Evolutionary conservation across 1,284 basidiomycete species (phyloP).

Genomic region (Vanrija sp.): DNA sequence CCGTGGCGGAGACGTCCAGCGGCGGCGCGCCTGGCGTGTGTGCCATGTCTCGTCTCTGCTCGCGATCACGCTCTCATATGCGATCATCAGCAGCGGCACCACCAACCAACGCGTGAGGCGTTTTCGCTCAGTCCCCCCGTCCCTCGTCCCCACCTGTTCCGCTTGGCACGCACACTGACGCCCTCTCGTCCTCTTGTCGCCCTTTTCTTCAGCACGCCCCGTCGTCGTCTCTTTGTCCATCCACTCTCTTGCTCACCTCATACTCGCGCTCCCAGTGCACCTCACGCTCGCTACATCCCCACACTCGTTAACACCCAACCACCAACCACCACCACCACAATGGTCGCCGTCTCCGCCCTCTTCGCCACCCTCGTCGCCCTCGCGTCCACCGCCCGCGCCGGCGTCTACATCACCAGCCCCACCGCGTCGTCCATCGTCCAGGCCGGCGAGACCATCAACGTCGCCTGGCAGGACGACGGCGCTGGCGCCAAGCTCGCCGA

Average conservation of each 20-base stretch:
- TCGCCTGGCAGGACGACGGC: conserved; percentile 67
- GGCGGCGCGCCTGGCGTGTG: too few relatives aligned
- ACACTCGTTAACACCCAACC: conserved; percentile 35
- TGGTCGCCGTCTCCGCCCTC: conserved; percentile 37
- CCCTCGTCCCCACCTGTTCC: too few relatives aligned
- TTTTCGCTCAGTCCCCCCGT: too few relatives aligned
- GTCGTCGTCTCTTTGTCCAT: not conserved
- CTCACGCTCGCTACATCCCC: not conserved
- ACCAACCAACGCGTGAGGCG: too few relatives aligned
- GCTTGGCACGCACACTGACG: too few relatives aligned
- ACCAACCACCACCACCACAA: conserved; percentile 10
- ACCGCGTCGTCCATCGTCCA: conserved; percentile 55
- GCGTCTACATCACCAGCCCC: conserved; percentile 46
- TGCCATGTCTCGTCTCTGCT: too few relatives aligned
- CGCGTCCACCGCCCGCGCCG: conserved; percentile 37
- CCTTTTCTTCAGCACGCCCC: too few relatives aligned
- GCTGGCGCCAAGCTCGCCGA: conserved; percentile 55
- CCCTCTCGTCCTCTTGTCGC: too few relatives aligned
- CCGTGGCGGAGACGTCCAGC: too few relatives aligned
- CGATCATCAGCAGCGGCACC: too few relatives aligned
- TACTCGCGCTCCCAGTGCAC: not conserved
- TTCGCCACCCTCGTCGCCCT: conserved; percentile 49
- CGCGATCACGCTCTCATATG: too few relatives aligned
- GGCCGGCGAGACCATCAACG: conserved; percentile 59
- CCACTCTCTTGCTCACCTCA: not conserved